Evolutionary conservation across 257 asterid species (phyloP).

Genomic region (Thymus mandschuricus): DNA sequence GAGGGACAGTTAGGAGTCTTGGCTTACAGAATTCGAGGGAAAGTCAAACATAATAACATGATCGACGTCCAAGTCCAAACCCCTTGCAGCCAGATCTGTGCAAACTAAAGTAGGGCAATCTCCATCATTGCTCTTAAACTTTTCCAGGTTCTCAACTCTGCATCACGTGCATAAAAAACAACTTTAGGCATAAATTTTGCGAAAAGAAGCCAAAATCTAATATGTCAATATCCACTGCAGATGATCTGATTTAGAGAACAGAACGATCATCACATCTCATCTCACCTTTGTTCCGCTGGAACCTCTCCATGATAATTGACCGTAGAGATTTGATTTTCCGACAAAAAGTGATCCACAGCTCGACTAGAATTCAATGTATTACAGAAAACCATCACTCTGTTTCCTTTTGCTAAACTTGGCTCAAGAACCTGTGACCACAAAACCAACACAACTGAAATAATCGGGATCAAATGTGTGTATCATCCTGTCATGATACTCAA

Average conservation of each 20-base stretch:
- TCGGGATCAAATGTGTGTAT: not conserved
- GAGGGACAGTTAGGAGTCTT: conserved; percentile 18
- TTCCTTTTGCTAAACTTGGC: conserved; percentile 97
- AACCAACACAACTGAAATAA: conserved; percentile 16
- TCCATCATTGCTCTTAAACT: conserved; percentile 84
- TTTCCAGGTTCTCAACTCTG: conserved; percentile 83
- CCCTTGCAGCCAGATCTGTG: conserved; percentile 98
- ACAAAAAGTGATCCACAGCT: conserved; percentile 91
- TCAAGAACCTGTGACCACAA: conserved; percentile 80
- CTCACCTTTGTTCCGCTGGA: conserved; percentile 95
- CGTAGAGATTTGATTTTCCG: conserved; percentile 80
- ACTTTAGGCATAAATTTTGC: conserved; percentile 22
- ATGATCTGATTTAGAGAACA: not conserved
- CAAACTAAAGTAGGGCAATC: conserved; percentile 99
- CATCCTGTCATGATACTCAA: not conserved
- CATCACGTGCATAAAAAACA: conserved; percentile 21
- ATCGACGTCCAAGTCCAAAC: conserved; percentile 97
- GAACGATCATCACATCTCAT: conserved; percentile 22
- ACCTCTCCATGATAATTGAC: conserved; percentile 99
- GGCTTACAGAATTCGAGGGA: conserved; percentile 87
- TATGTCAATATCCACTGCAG: conserved; percentile 1
- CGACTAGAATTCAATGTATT: conserved; percentile 97
- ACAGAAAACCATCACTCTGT: conserved; percentile 97
- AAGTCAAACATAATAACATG: conserved; percentile 99
- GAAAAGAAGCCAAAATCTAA: not conserved